A percentile compares a stretch with the other conserved stretches of the same genome.
Evolutionary conservation across 2,329 filamentous ascomycete genomes (phyloP).

Genomic region (Pyricularia sp.): DNA sequence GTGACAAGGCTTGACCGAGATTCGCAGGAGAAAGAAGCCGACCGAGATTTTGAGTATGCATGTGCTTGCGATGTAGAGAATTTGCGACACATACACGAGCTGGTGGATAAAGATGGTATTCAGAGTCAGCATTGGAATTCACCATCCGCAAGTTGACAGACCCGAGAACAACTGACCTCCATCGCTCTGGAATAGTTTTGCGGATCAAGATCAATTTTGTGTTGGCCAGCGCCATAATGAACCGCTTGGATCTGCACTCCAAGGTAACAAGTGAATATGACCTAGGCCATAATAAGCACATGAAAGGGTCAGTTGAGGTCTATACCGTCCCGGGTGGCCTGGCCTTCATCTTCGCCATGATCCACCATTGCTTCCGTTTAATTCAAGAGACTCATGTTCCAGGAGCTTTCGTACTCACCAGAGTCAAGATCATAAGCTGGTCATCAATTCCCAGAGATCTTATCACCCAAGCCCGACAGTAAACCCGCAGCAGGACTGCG

Average conservation of each 20-base stretch:
- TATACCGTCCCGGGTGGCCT: background rate
- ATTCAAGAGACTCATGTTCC: background rate
- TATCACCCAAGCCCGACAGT: slow-evolving; percentile 4
- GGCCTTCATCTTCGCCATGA: background rate
- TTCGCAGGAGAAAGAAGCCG: slow-evolving; percentile 24
- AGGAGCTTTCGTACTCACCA: background rate
- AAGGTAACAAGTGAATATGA: background rate
- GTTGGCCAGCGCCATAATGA: background rate
- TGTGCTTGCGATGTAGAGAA: slow-evolving; percentile 22
- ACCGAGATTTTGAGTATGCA: slow-evolving; percentile 26
- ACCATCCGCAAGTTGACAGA: background rate
- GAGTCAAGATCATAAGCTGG: background rate
- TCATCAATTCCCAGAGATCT: slow-evolving; percentile 1
- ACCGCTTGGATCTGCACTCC: background rate
- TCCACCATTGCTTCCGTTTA: background rate
- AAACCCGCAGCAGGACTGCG: slow-evolving; percentile 4
- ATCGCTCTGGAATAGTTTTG: background rate
- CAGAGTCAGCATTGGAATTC: background rate
- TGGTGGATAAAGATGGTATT: background rate
- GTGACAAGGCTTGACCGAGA: slow-evolving; percentile 15
- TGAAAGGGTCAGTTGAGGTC: background rate
- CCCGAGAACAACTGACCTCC: background rate
- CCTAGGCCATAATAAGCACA: background rate
- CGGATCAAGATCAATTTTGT: background rate
- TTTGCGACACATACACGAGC: slow-evolving; percentile 6